Evolutionary conservation across 2,329 filamentous ascomycete genomes (phyloP), one percentile per base, ranked within the genome.

Genomic region (Cryphonectria japonica): DNA sequence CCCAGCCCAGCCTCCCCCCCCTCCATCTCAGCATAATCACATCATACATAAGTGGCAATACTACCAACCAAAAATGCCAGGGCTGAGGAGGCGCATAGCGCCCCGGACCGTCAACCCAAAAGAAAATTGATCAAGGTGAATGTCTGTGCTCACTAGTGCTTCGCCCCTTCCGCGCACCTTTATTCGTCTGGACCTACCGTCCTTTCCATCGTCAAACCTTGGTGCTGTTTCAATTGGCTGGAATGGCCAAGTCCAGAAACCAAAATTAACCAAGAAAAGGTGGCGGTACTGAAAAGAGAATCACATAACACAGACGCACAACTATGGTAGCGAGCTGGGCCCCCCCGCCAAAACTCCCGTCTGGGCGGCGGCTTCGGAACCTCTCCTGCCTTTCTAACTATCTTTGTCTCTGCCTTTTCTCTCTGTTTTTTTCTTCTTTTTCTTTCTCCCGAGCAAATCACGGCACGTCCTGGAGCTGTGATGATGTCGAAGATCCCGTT

Each of bases 21-120:
- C 7, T 50, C 60, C 63, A 43, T 68, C 26, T 41, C 34, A 22
- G 43, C 7, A 26, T 32, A 9, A 9, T 50, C 46, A n/a, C 46
- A 9, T 8, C 46, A 50, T 22, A 50, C 46, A n/a, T 7, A 22
- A 22, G 43, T 46, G 43, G 43, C 43, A 46, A 16, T 22, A 46
- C 41, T 50, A 22, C 59, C 43, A 41, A 19, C 5, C 22, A 19
- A 19, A 34, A 65, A 50, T 8, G 41, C 22, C 59, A 67, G 52
- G 63, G 63, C 59, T 66, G 46, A 67, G 59, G 32, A 37, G 59
- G 54, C 64, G 22, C 50, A 60, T 50, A 14, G 41, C 34, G 59
- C 34, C 29, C 32, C 59, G 59, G 59, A 61, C 59, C 59, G 59
- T 22, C 59, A 61, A 39, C 8, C 59, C 34, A 19, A 34, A 34